Percentiles rank a stretch among this genome's conserved stretches.
phyloP scores from a whole-genome alignment of 2,329 filamentous ascomycete genomes.

The Fusarium begoniae region DNA sequence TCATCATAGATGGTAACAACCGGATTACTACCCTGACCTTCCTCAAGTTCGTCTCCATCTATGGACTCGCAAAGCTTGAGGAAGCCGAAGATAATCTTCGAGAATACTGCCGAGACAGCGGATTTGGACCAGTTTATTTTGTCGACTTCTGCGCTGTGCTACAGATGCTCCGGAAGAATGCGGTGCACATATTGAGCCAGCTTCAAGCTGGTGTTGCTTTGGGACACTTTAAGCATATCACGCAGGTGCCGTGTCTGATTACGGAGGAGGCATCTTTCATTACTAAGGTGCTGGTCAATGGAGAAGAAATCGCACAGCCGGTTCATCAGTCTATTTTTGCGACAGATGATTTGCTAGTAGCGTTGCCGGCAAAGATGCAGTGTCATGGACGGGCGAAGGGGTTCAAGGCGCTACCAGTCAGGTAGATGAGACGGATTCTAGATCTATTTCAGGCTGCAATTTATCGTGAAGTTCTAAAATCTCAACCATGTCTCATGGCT shows the following conservation, averaged over 20 bases:
- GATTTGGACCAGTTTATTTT: not conserved
- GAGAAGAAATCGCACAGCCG: not conserved
- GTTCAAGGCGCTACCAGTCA: not conserved
- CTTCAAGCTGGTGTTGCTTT: not conserved
- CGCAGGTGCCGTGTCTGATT: not conserved
- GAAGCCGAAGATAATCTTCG: not conserved
- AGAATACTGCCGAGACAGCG: not conserved
- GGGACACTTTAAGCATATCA: not conserved
- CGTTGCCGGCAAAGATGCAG: not conserved
- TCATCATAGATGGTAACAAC: not conserved
- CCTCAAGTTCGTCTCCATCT: not conserved
- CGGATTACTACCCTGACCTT: not conserved
- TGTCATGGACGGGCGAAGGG: not conserved
- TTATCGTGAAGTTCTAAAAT: too few species aligned
- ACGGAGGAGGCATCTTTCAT: not conserved
- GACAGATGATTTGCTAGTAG: not conserved
- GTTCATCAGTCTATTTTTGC: not conserved
- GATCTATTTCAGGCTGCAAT: not conserved
- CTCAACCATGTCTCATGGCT: accelerated
- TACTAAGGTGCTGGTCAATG: not conserved
- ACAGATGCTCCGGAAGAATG: not conserved
- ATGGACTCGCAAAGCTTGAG: not conserved
- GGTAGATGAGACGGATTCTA: not conserved
- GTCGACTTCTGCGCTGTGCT: not conserved
- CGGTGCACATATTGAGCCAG: not conserved